Conservation (phyloP, 2,329 filamentous ascomycete species). For the Colletotrichum brevisporum region DNA sequence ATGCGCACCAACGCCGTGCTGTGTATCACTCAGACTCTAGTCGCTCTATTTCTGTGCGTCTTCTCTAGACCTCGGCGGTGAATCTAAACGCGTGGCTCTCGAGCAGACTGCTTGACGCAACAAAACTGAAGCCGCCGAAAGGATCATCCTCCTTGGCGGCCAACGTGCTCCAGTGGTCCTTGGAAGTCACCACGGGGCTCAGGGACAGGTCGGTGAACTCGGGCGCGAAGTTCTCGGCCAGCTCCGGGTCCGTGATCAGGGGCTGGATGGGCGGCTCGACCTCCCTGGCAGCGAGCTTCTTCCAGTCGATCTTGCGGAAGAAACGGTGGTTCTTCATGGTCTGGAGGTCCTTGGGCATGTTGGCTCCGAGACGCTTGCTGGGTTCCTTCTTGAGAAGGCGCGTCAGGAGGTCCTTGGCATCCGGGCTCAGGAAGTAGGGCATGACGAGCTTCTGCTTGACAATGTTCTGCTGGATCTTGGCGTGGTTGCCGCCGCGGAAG, state of each 20-base stretch:
- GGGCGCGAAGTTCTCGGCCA: conserved; percentile 95
- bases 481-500: conserved; percentile 90
- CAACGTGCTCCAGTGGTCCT: conserved; percentile 57
- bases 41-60: background rate
- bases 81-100: conserved; percentile 61
- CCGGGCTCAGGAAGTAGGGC: conserved; percentile 90
- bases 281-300: conserved; percentile 84
- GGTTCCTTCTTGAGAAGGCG: conserved; percentile 94
- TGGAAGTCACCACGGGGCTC: conserved; percentile 74
- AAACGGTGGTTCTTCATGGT: conserved; percentile 94
- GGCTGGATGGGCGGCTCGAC: conserved; percentile 91
- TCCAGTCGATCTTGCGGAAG: conserved; percentile 98
- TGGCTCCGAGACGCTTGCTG: conserved; percentile 86
- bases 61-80: conserved; percentile 37
- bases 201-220: conserved; percentile 92
- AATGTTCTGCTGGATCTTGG: conserved; percentile 97
- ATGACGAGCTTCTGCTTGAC: conserved; percentile 90
- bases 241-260: conserved; percentile 93
- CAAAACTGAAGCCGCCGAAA: conserved; percentile 76
- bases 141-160: conserved; percentile 58
- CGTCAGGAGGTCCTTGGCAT: conserved; percentile 94
- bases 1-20: background rate
- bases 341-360: conserved; percentile 89
- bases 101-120: conserved; percentile 70
- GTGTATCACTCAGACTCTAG: background rate